Evolutionary conservation across 176 grass and related monocot genomes (phyloP).

Genomic region (Lolium rigidum): DNA sequence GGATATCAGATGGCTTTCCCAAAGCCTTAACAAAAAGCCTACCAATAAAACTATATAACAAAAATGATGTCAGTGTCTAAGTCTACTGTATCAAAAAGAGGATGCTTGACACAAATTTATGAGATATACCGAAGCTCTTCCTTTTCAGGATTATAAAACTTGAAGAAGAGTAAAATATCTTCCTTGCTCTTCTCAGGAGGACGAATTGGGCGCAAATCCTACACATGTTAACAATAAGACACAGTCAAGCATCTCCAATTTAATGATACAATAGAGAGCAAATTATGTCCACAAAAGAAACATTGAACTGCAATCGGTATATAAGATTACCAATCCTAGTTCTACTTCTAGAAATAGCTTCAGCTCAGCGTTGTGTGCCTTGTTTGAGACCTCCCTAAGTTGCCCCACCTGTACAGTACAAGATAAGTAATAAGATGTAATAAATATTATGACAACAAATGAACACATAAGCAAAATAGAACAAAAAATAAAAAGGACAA

Average conservation of each 20-base stretch:
- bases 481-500: background rate
- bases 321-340: constrained; percentile 67
- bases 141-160: constrained; percentile 93
- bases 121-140: constrained; percentile 79
- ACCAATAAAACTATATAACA: constrained; percentile 73
- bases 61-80: constrained; percentile 33
- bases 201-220: constrained; percentile 78
- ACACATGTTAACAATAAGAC: constrained; percentile 37
- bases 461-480: constrained; percentile 14
- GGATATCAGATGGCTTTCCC: constrained; percentile 86
- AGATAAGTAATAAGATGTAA: constrained; percentile 23
- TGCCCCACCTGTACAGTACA: constrained; percentile 74
- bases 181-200: constrained; percentile 92
- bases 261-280: constrained; percentile 21
- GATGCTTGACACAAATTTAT: constrained; percentile 16
- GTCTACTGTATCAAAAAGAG: constrained; percentile 21
- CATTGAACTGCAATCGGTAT: constrained; percentile 17
- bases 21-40: constrained; percentile 86
- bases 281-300: constrained; percentile 42
- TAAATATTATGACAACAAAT: constrained; percentile 8
- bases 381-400: constrained; percentile 96
- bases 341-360: constrained; percentile 98
- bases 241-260: constrained; percentile 18
- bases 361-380: constrained; percentile 94
- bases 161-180: constrained; percentile 95